Percentiles rank a stretch among this genome's conserved stretches.
These are phyloP conservation scores for Waltiozyma sp. DNA, from an alignment of 1,139 yeast species.

Conservation along the genomic window DNA sequence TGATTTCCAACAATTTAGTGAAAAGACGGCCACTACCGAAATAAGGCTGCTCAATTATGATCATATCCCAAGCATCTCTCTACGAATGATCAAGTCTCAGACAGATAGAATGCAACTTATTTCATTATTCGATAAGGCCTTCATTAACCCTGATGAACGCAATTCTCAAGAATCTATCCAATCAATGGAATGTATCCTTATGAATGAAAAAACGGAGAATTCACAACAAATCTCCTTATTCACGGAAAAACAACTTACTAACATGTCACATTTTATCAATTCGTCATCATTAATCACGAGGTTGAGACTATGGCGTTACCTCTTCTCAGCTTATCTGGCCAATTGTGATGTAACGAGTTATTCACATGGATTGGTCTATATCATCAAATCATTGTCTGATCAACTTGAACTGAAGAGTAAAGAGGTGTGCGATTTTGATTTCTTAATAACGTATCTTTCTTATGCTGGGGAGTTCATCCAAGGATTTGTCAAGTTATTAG, in stretches of 20 bases:
- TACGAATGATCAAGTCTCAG: constrained; percentile 44
- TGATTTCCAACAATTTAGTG: constrained; percentile 1
- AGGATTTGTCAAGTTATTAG: constrained; percentile 14
- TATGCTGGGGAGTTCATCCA: constrained; percentile 34
- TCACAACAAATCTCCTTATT: not conserved
- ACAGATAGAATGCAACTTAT: constrained; percentile 58
- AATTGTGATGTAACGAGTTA: constrained; percentile 30
- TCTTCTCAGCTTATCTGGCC: constrained; percentile 49
- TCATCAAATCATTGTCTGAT: constrained; percentile 31
- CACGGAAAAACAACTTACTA: constrained; percentile 23
- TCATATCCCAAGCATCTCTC: constrained; percentile 48
- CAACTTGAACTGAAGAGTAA: constrained; percentile 24
- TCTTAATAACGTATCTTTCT: constrained; percentile 31
- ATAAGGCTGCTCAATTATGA: constrained; percentile 35
- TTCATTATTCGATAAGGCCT: constrained; percentile 50
- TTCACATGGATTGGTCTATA: constrained; percentile 45
- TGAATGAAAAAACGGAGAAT: constrained; percentile 5
- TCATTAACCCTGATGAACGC: constrained; percentile 24
- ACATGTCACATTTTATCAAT: constrained; percentile 45
- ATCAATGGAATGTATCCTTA: constrained; percentile 45
- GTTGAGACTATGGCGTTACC: constrained; percentile 65
- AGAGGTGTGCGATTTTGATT: constrained; percentile 11
- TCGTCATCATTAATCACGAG: constrained; percentile 58
- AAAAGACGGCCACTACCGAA: not conserved
- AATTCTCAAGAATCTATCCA: constrained; percentile 33